Evolutionary conservation across 495 filamentous ascomycete genomes (phyloP), one percentile per base, ranked within the genome.

Genomic region (Cudoniella acicularis): DNA sequence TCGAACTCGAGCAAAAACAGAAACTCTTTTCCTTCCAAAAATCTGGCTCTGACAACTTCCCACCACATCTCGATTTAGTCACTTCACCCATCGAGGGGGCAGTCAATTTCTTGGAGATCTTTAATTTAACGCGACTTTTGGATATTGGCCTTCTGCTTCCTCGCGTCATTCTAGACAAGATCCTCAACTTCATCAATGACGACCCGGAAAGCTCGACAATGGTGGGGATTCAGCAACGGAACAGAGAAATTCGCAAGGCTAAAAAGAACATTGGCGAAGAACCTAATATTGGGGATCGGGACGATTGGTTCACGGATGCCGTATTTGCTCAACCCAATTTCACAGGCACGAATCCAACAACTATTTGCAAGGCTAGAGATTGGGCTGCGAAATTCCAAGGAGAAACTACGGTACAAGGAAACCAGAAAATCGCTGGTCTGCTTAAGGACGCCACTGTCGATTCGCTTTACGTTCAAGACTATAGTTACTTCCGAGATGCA

Each of bases 281-380:
- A 25, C 45, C 53, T 23, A 79, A 79, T 60, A 71, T 79, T 43
- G 77, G 77, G 1, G 55, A 75, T 27, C 59, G 72, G 22, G 52
- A 67, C 17, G 77, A 81, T 88, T 81, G 78, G 78, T 81, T 64
- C 60, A 70, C 69, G 49, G 78, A 81, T 63, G 69, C 69, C n/a
- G 66, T 70, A 3, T 79, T 80, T 49, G 77, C 75, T n/a, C 75
- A 80, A 52, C 77, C 79, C 59, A 64, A 68, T 20, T 74, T 81
- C 59, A 80, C 76, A 22, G 78, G 78, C 6, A 71, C 71, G 23
- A 79, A 81, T 59, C 78, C 78, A 16, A 73, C 70, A 10, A 79
- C 78, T 13, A 77, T 80, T 52, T 63, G 56, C 6, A 50, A 42
- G 16, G 76, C 75, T 18, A 13, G 59, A 11, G 41, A 55, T 0